These are phyloP conservation scores for Rhodotorula mucilaginosa DNA, from an alignment of 1,284 basidiomycete genomes.

Conservation along the genomic window DNA sequence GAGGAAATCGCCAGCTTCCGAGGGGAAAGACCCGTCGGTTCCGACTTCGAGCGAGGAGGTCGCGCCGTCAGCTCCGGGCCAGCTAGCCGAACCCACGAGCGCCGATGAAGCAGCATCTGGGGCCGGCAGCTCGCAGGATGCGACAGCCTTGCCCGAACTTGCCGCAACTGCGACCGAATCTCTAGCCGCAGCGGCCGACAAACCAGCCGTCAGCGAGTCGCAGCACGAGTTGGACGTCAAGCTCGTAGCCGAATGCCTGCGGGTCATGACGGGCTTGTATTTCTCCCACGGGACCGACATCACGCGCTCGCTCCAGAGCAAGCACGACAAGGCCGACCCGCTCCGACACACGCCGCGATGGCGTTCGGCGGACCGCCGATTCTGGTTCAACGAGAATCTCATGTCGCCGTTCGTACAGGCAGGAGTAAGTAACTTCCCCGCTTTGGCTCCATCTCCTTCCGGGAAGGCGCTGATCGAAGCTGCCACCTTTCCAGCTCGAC, in stretches of 20 bases:
- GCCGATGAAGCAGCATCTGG: not conserved
- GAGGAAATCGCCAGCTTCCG: not conserved
- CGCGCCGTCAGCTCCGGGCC: not conserved
- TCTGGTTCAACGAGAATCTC: conserved; percentile 87
- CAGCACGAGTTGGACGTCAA: conserved; percentile 71
- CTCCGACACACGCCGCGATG: conserved; percentile 55
- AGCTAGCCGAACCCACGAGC: not conserved
- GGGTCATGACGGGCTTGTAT: conserved; percentile 73
- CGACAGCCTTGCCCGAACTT: not conserved
- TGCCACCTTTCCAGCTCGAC: conserved; percentile 56
- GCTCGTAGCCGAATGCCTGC: conserved; percentile 66
- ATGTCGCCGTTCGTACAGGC: conserved; percentile 58
- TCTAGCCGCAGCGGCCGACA: not conserved
- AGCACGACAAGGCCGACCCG: conserved; percentile 65
- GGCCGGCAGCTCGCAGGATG: not conserved
- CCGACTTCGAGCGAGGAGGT: not conserved
- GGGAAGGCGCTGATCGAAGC: no score
- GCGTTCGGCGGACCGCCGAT: conserved; percentile 75
- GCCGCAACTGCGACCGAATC: not conserved
- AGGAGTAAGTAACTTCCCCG: conserved; percentile 38
- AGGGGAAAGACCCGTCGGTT: not conserved
- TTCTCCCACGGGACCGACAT: conserved; percentile 57
- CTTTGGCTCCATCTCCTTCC: no score
- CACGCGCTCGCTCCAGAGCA: conserved; percentile 54
- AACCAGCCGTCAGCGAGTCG: conserved; percentile 23